Evolutionary conservation across 768 basidiomycete species (phyloP).

Genomic region (Boletus rex-veris): DNA sequence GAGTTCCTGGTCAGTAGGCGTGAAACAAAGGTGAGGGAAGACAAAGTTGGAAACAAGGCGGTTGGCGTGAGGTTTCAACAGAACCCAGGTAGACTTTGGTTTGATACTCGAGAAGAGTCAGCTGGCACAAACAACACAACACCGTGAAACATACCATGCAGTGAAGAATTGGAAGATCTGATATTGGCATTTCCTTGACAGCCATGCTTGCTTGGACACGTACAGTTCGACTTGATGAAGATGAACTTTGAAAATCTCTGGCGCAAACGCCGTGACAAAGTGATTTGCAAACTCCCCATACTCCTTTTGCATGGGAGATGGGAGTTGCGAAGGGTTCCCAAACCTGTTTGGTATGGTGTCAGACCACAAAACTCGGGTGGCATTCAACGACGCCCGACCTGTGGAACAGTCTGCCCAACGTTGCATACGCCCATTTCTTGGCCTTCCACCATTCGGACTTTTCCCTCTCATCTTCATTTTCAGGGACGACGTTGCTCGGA

Average conservation of each 20-base stretch:
- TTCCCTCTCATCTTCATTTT: conserved; percentile 73
- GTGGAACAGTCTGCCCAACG: conserved; percentile 75
- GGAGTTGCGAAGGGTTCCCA: conserved; percentile 86
- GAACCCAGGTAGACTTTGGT: conserved; percentile 86
- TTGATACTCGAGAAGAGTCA: conserved; percentile 61
- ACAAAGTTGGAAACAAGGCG: conserved; percentile 75
- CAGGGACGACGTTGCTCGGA: conserved; percentile 61
- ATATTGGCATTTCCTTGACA: conserved; percentile 80
- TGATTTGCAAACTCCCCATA: conserved; percentile 73
- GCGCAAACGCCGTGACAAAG: conserved; percentile 75
- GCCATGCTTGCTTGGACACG: conserved; percentile 71
- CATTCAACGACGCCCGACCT: conserved; percentile 36
- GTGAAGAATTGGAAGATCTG: conserved; percentile 83
- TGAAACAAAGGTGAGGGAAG: conserved; percentile 86
- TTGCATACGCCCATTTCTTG: conserved; percentile 92
- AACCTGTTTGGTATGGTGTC: conserved; percentile 42
- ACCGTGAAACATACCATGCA: conserved; percentile 62
- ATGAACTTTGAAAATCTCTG: conserved; percentile 83
- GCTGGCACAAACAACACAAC: background rate
- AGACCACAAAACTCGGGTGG: background rate
- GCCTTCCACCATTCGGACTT: conserved; percentile 85
- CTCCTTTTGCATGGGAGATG: conserved; percentile 62
- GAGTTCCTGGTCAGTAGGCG: conserved; percentile 55
- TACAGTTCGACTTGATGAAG: conserved; percentile 62
- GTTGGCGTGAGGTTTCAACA: conserved; percentile 83